These are phyloP conservation scores for Parmelia sp. DNA, from an alignment of 495 filamentous ascomycete species.

Conservation along the genomic window DNA sequence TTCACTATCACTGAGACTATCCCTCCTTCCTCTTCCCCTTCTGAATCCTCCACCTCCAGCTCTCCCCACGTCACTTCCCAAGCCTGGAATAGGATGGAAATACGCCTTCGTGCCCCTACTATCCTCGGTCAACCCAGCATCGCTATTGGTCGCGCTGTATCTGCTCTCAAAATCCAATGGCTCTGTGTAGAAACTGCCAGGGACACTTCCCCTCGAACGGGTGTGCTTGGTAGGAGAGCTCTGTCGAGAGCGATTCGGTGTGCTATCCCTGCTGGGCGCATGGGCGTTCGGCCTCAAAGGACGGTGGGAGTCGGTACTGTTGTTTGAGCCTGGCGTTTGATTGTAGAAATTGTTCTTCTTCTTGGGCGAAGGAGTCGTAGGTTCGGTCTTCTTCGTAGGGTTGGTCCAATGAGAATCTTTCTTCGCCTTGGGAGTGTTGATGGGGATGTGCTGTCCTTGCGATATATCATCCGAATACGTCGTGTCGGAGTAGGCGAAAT, in stretches of 20 bases:
- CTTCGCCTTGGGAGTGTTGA: slow-evolving; percentile 18
- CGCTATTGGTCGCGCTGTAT: slow-evolving; percentile 38
- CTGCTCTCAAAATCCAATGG: slow-evolving; percentile 40
- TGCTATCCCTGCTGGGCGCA: slow-evolving; percentile 31
- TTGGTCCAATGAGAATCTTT: background rate
- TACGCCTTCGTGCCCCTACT: slow-evolving; percentile 75
- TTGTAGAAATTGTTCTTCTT: slow-evolving; percentile 42
- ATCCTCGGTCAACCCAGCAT: slow-evolving; percentile 47
- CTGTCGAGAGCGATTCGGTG: slow-evolving; percentile 31
- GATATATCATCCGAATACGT: slow-evolving; percentile 29
- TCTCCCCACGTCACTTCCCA: slow-evolving; percentile 45
- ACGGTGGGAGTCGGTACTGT: slow-evolving; percentile 50
- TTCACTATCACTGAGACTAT: slow-evolving; percentile 53
- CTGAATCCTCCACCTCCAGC: slow-evolving; percentile 39
- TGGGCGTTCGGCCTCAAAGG: slow-evolving; percentile 41
- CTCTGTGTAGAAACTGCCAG: slow-evolving; percentile 51
- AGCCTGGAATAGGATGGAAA: slow-evolving; percentile 68
- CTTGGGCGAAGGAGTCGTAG: slow-evolving; percentile 27
- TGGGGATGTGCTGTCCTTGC: slow-evolving; percentile 28
- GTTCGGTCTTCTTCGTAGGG: background rate
- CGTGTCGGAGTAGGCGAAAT: slow-evolving; percentile 42
- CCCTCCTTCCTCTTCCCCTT: slow-evolving; percentile 41
- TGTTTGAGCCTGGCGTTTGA: slow-evolving; percentile 42
- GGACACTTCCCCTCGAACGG: slow-evolving; percentile 32
- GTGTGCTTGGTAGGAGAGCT: slow-evolving; percentile 28